phyloP scores from a whole-genome alignment of 768 basidiomycete genomes.

The Mycena kentingensis region DNA sequence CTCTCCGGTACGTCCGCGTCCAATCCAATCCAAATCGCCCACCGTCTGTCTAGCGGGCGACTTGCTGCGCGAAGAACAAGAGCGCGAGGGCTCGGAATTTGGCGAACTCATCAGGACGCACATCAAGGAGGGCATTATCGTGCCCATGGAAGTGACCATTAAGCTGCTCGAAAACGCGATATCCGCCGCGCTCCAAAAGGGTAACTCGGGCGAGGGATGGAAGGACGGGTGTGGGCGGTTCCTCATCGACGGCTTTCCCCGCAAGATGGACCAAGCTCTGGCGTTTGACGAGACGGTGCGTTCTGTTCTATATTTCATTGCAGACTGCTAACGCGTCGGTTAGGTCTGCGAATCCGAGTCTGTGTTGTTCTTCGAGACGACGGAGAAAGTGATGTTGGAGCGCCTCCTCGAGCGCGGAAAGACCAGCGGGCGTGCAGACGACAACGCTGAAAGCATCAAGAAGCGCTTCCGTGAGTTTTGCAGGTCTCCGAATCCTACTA shows the following conservation, averaged over 20 bases:
- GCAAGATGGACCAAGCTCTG: constrained; percentile 97
- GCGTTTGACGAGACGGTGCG: constrained; percentile 85
- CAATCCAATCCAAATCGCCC: constrained; percentile 10
- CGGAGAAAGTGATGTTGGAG: constrained; percentile 83
- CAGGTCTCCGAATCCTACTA: not conserved
- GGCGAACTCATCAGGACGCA: constrained; percentile 83
- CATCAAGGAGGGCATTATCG: constrained; percentile 91
- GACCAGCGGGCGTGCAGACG: constrained; percentile 94
- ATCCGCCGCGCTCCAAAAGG: constrained; percentile 54
- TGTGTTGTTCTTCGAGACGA: constrained; percentile 85
- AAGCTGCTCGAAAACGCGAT: constrained; percentile 95
- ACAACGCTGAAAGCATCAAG: constrained; percentile 91
- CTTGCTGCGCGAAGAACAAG: constrained; percentile 91
- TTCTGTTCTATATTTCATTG: constrained; percentile 9
- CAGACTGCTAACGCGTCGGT: not conserved
- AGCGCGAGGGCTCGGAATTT: constrained; percentile 78
- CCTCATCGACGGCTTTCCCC: constrained; percentile 95
- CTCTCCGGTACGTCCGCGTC: constrained; percentile 69
- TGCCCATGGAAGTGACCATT: constrained; percentile 95
- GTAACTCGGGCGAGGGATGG: constrained; percentile 60
- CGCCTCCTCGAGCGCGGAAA: constrained; percentile 88
- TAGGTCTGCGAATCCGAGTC: constrained; percentile 81
- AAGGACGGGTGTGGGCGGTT: constrained; percentile 75
- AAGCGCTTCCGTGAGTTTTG: constrained; percentile 85
- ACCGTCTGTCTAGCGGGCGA: constrained; percentile 72